A percentile compares a stretch with the other conserved stretches of the same genome.
These are phyloP conservation scores for Trametes cinnabarina DNA, from an alignment of 768 basidiomycete genomes.

Conservation along the genomic window DNA sequence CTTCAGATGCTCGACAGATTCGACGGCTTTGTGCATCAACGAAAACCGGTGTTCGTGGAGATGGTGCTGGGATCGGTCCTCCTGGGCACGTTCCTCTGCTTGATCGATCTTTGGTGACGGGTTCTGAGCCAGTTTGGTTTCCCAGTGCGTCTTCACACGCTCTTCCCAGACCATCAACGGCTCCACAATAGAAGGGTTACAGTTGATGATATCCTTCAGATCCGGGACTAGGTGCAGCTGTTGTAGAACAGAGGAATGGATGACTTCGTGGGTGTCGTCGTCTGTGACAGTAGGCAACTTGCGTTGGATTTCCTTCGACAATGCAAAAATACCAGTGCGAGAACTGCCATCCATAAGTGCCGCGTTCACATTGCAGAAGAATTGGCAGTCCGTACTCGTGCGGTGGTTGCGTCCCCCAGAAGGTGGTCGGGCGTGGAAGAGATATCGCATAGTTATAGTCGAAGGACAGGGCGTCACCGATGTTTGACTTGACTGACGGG, in stretches of 20 bases:
- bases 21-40: background rate
- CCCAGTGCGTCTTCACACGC: constrained; percentile 48
- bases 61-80: constrained; percentile 26
- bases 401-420: constrained; percentile 61
- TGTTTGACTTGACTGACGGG: constrained; percentile 30
- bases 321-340: constrained; percentile 49
- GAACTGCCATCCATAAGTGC: constrained; percentile 14
- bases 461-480: constrained; percentile 53
- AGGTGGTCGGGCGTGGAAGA: constrained; percentile 48
- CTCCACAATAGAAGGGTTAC: constrained; percentile 45
- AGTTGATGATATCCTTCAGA: constrained; percentile 36
- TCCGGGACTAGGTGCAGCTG: constrained; percentile 37
- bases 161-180: constrained; percentile 52
- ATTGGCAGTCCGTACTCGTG: constrained; percentile 49
- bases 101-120: background rate
- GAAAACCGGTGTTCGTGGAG: constrained; percentile 8
- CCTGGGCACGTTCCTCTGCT: constrained; percentile 7
- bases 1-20: constrained; percentile 11
- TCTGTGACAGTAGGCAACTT: constrained; percentile 44
- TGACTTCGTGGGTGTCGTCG: constrained; percentile 52
- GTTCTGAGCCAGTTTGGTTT: constrained; percentile 31
- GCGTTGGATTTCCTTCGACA: constrained; percentile 47
- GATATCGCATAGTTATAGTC: constrained; percentile 52
- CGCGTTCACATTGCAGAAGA: too few species aligned
- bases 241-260: constrained; percentile 58